A percentile compares a stretch with the other conserved stretches of the same genome.
Evolutionary conservation across 2,329 filamentous ascomycete genomes (phyloP).

Genomic region (Aspergillus intermedius): DNA sequence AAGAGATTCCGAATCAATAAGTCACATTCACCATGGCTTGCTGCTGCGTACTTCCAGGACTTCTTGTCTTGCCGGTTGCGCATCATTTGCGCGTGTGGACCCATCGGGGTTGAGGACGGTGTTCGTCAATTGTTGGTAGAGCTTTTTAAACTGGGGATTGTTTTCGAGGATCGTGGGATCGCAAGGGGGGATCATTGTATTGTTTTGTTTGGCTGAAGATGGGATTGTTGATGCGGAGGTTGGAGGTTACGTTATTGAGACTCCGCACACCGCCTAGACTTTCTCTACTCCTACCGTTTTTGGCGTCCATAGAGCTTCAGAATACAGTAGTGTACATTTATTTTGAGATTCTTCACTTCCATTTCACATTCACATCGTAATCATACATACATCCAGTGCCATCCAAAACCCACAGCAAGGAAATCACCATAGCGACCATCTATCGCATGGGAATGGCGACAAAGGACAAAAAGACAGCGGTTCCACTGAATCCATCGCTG

Average conservation of each 20-base stretch:
- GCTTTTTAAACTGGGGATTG: slow-evolving; percentile 38
- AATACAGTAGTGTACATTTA: too few species aligned
- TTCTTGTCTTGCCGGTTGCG: slow-evolving; percentile 23
- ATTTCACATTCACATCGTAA: slow-evolving; percentile 34
- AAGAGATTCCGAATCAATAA: background rate
- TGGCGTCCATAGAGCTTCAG: too few species aligned
- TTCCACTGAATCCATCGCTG: too few species aligned
- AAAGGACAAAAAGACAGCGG: background rate
- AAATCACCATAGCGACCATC: background rate
- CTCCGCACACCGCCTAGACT: background rate
- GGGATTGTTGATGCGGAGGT: background rate
- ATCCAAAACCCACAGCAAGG: background rate
- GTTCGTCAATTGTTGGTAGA: slow-evolving; percentile 35
- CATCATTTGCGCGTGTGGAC: slow-evolving; percentile 29
- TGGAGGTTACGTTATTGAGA: background rate
- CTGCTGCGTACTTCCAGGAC: slow-evolving; percentile 26
- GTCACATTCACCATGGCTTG: background rate
- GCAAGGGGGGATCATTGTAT: slow-evolving; percentile 38
- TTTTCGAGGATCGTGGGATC: slow-evolving; percentile 32
- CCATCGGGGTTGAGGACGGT: slow-evolving; percentile 35
- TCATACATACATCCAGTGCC: slow-evolving; percentile 26
- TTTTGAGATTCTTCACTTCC: slow-evolving; percentile 13
- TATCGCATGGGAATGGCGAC: background rate
- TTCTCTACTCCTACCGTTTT: background rate
- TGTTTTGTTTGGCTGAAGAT: background rate